A percentile compares a stretch with the other conserved stretches of the same genome.
Evolutionary conservation across 352 stramenopile genomes (phyloP).

Genomic region (Saprolegnia diclina): DNA sequence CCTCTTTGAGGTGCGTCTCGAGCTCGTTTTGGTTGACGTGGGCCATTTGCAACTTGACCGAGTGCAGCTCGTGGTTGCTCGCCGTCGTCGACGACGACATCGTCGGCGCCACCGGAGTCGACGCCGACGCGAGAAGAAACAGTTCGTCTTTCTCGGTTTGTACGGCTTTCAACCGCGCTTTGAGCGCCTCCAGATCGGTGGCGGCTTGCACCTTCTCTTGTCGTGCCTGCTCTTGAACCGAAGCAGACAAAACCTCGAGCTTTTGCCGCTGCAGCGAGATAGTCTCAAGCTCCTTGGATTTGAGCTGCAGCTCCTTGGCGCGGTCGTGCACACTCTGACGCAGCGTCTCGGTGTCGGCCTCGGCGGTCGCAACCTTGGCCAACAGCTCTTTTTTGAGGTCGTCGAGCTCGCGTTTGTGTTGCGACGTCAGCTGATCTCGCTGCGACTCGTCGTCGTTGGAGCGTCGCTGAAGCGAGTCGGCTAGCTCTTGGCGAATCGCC

Average conservation of each 20-base stretch:
- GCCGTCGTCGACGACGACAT: background rate
- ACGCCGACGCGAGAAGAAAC: constrained; percentile 15
- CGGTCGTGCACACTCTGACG: background rate
- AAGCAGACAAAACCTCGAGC: constrained; percentile 28
- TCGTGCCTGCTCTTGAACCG: background rate
- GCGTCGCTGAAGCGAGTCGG: background rate
- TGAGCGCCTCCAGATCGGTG: constrained; percentile 27
- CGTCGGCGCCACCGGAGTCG: constrained; percentile 9
- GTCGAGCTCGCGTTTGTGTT: constrained; percentile 7
- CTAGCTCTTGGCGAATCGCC: constrained; percentile 4
- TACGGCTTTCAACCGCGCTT: constrained; percentile 29
- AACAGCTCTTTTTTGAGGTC: constrained; percentile 10
- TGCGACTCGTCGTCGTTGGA: background rate
- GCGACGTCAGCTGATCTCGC: background rate
- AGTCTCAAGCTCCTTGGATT: constrained; percentile 9
- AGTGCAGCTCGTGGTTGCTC: constrained; percentile 30
- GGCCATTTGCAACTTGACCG: constrained; percentile 44
- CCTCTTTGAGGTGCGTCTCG: constrained; percentile 44
- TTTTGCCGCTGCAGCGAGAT: constrained; percentile 16
- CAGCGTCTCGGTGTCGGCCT: background rate
- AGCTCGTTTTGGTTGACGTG: constrained; percentile 49
- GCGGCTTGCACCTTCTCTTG: background rate
- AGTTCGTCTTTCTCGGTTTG: constrained; percentile 25
- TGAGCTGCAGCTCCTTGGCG: background rate
- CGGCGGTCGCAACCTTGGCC: background rate